Evolutionary conservation across 208 protist genomes (phyloP).

Genomic region (Entamoeba invadens): DNA sequence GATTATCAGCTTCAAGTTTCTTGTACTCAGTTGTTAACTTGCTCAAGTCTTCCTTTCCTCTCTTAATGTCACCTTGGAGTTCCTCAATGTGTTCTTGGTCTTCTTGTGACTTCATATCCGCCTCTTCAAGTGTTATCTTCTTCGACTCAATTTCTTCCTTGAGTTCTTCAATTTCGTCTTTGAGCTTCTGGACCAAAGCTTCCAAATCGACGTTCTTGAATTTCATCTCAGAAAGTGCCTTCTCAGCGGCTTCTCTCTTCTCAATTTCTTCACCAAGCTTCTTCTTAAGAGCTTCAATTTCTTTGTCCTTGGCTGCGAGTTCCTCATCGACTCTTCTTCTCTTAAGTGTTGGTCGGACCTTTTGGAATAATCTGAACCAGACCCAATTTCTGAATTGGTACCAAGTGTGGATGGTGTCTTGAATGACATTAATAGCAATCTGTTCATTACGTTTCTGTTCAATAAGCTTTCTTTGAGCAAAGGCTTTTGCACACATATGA

Average conservation of each 20-base stretch:
- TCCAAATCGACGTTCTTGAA: constrained; percentile 18
- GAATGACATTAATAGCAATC: constrained; percentile 43
- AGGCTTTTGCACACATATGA: constrained; percentile 45
- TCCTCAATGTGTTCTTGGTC: too few relatives aligned
- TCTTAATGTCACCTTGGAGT: too few relatives aligned
- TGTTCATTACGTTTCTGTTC: constrained; percentile 42
- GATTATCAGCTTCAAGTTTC: too few relatives aligned
- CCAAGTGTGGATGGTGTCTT: constrained; percentile 44
- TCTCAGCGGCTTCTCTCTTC: background rate
- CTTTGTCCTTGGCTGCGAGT: constrained; percentile 33
- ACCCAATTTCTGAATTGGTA: constrained; percentile 10
- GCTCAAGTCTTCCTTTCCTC: too few relatives aligned
- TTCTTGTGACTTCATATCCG: too few relatives aligned
- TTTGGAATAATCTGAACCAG: constrained; percentile 49
- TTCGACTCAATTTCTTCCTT: too few relatives aligned
- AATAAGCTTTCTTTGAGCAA: constrained; percentile 41
- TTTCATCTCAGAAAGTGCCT: background rate
- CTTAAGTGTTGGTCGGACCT: constrained; percentile 43
- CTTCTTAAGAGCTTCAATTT: constrained; percentile 29
- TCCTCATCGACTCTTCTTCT: constrained; percentile 33
- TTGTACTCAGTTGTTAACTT: too few relatives aligned
- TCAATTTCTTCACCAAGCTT: constrained; percentile 35
- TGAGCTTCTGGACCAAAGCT: background rate
- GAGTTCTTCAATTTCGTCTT: background rate
- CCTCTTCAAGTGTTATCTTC: too few relatives aligned